These are phyloP conservation scores for Triticum monococcum DNA, from an alignment of 176 grass and related monocot genomes.

Conservation along the genomic window DNA sequence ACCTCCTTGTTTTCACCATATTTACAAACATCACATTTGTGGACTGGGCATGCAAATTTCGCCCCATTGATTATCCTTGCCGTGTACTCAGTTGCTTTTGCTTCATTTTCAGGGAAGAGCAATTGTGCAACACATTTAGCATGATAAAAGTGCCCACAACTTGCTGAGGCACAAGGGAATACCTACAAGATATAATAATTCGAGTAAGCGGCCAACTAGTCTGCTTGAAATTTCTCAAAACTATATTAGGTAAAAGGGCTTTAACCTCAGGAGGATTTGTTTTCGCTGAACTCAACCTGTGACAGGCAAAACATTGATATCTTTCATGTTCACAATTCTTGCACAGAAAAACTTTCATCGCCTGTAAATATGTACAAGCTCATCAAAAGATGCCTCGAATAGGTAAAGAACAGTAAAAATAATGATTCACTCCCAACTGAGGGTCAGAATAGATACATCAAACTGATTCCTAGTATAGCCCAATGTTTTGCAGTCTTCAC, in stretches of 20 bases:
- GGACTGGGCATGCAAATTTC: constrained; percentile 64
- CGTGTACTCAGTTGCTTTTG: constrained; percentile 43
- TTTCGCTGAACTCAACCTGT: constrained; percentile 52
- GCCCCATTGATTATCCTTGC: constrained; percentile 49
- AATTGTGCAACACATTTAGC: constrained; percentile 63
- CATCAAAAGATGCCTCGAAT: constrained; percentile 4
- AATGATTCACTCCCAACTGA: neutral
- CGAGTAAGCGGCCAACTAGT: constrained; percentile 4
- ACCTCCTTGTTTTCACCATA: constrained; percentile 59
- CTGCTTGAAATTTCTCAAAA: constrained; percentile 3
- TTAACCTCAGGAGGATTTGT: constrained; percentile 52
- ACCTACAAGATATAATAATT: constrained; percentile 40
- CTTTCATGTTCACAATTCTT: constrained; percentile 55
- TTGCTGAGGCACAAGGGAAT: constrained; percentile 63
- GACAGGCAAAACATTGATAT: constrained; percentile 78
- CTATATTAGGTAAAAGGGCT: neutral
- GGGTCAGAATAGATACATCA: constrained; percentile 41
- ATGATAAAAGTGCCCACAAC: constrained; percentile 75
- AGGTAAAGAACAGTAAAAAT: neutral
- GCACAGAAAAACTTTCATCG: constrained; percentile 51
- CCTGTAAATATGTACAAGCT: constrained; percentile 40
- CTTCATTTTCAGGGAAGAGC: constrained; percentile 49
- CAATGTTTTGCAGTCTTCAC: constrained; percentile 57
- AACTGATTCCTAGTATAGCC: constrained; percentile 57
- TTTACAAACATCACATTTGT: constrained; percentile 61